Base-by-base conservation (phyloP, 192 early-diverging fungal species). In the Dissophora globulifera region DNA sequence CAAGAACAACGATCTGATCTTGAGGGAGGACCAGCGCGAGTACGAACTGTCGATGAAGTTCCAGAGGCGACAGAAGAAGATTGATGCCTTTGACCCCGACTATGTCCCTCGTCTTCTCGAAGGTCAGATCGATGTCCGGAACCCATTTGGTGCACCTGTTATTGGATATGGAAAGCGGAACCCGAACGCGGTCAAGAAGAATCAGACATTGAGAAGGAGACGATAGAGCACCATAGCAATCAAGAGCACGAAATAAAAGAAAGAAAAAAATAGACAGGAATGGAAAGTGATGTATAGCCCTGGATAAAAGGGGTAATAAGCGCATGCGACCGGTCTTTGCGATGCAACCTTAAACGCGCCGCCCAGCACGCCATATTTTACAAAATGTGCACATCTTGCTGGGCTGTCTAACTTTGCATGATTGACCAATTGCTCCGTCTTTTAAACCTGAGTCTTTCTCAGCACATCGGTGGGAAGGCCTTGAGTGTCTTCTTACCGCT, bases 21-120 rank as follows among this genome's bases (percentile, higher is more conserved):
- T 96, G 27, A 89, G 95, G 43, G 95, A 95, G 69, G 96, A 98
- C 74, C 94, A 99, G 63, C 87, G 88, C 32, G 95, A 96, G 68
- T 97, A 91, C 68, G 60, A 87, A 27, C 78, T 87, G 50, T 92
- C 89, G 1, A 62, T 85, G 30, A 79, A 83, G 52, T 64, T 53
- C 15, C 78, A 84, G 41, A 61, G 69, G 51, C 83, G 83, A 35
- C 85, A 89, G 69, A 81, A 80, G 59, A 65, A 67, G 19, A 70
- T 83, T 35, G 83, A 91, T 79, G 78, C 89, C 13, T 91, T 92
- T 68, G 90, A 93, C 53, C 85, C 84, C 5, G 91, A 92, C 60
- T 90, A 83, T 46, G 79, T 86, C 17, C 90, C 89, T 35, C 83
- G 70, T 19, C 65, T 82, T 15, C 43, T 79, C 19, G 79, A 82